These are phyloP conservation scores for Blastobotrys chiropterorum DNA, from an alignment of 805 yeast genomes.

Conservation along the genomic window DNA sequence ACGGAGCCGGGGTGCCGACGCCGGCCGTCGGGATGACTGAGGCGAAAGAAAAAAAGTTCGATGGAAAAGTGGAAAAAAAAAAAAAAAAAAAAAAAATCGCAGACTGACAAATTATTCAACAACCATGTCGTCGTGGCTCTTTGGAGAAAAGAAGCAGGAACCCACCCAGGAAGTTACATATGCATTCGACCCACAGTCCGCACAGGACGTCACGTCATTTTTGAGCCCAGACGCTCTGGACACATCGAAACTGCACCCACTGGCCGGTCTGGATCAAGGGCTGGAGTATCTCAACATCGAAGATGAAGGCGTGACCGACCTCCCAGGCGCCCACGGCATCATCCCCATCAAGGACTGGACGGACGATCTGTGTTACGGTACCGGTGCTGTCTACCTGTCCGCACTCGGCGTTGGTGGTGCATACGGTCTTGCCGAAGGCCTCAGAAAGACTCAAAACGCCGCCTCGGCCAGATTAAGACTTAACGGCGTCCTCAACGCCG, in stretches of 20 bases:
- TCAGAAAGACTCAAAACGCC: slow-evolving; percentile 65
- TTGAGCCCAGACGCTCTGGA: slow-evolving; percentile 59
- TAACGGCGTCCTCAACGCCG: slow-evolving; percentile 84
- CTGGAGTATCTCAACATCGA: slow-evolving; percentile 88
- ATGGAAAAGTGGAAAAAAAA: background rate
- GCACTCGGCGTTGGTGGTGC: slow-evolving; percentile 85
- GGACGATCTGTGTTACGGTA: slow-evolving; percentile 95
- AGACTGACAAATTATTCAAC: background rate
- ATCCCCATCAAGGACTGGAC: slow-evolving; percentile 97
- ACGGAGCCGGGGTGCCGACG: background rate
- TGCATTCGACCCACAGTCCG: slow-evolving; percentile 63
- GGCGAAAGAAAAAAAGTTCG: background rate
- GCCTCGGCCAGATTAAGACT: slow-evolving; percentile 76
- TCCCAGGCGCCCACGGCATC: slow-evolving; percentile 85
- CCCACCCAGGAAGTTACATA: slow-evolving; percentile 28
- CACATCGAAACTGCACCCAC: slow-evolving; percentile 73
- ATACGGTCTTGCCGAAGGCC: slow-evolving; percentile 82
- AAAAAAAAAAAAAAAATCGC: slow-evolving; percentile 3
- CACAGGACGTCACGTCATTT: slow-evolving; percentile 56
- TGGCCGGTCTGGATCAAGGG: slow-evolving; percentile 86
- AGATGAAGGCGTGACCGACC: slow-evolving; percentile 64
- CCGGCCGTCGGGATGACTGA: background rate
- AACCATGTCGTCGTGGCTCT: slow-evolving; percentile 23
- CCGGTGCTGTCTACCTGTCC: slow-evolving; percentile 85
- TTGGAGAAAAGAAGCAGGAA: slow-evolving; percentile 20